phyloP scores from a whole-genome alignment of 345 rosid species.

The Eutrema yunnanense region DNA sequence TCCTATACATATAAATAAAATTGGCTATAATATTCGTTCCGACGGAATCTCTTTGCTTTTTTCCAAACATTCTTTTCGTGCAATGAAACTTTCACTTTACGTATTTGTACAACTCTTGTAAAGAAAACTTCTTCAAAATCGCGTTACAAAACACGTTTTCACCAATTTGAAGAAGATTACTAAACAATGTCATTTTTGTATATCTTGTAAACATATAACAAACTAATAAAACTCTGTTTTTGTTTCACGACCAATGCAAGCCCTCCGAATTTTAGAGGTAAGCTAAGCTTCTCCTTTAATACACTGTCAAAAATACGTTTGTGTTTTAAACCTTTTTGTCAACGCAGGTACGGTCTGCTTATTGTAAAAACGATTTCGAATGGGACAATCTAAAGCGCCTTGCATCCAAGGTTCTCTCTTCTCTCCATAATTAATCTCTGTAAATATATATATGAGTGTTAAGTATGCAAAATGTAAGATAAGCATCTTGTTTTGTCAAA shows the following conservation, averaged over 20 bases:
- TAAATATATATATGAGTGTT: background rate
- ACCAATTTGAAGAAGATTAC: background rate
- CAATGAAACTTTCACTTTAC: background rate
- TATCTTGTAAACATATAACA: background rate
- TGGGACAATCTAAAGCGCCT: constrained; percentile 70
- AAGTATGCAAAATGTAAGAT: background rate
- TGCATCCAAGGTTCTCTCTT: constrained; percentile 42
- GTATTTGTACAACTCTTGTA: background rate
- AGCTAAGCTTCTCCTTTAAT: background rate
- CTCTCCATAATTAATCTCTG: background rate
- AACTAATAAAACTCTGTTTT: background rate
- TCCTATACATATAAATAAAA: background rate
- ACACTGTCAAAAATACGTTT: background rate
- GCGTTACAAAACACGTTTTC: background rate
- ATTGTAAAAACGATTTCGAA: constrained; percentile 78
- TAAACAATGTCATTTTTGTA: background rate
- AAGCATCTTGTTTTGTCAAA: background rate
- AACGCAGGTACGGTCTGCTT: constrained; percentile 77
- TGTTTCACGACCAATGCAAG: constrained; percentile 25
- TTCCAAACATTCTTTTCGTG: background rate
- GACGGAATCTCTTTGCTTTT: background rate
- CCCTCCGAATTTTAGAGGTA: constrained; percentile 78
- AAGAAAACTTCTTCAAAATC: background rate
- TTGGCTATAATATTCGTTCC: background rate
- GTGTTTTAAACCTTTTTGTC: background rate